Percentiles rank a stretch among this genome's conserved stretches.
Evolutionary conservation across 2,329 filamentous ascomycete species (phyloP).

Genomic region (Xylariaceae sp.): DNA sequence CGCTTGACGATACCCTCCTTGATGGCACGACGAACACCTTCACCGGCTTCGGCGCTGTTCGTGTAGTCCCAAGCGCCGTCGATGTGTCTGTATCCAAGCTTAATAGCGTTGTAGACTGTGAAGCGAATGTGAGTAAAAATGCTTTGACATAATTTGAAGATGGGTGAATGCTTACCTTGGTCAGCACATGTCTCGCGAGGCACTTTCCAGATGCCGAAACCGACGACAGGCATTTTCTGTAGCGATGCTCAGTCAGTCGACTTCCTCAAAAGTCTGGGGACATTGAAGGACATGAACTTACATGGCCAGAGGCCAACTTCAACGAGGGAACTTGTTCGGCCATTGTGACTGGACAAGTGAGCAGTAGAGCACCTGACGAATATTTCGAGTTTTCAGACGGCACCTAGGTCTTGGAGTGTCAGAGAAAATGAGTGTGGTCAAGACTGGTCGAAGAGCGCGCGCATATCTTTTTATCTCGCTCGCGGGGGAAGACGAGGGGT

Average conservation of each 20-base stretch:
- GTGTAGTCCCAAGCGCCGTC: conserved; percentile 57
- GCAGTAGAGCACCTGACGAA: no score
- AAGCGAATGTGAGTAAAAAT: conserved; percentile 35
- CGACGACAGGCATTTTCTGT: conserved; percentile 39
- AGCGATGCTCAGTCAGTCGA: conserved; percentile 7
- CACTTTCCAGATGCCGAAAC: conserved; percentile 43
- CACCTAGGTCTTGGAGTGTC: no score
- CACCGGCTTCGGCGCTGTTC: conserved; percentile 65
- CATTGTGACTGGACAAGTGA: conserved; percentile 15
- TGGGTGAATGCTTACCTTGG: conserved; percentile 31
- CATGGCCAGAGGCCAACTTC: conserved; percentile 38
- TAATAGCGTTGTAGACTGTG: conserved; percentile 63
- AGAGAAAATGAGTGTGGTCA: no score
- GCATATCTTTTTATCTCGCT: no score
- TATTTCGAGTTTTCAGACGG: no score
- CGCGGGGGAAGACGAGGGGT: no score
- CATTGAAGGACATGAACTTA: conserved; percentile 17
- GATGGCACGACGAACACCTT: conserved; percentile 58
- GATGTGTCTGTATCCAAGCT: conserved; percentile 51
- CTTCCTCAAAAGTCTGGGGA: not conserved
- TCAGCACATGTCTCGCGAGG: conserved; percentile 34
- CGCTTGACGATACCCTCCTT: conserved; percentile 60
- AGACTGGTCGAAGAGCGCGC: no score
- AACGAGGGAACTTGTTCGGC: conserved; percentile 26
- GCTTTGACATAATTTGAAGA: conserved; percentile 49